These are phyloP conservation scores for Talaromyces pinophilus DNA, from an alignment of 2,329 filamentous ascomycete species.

Conservation along the genomic window DNA sequence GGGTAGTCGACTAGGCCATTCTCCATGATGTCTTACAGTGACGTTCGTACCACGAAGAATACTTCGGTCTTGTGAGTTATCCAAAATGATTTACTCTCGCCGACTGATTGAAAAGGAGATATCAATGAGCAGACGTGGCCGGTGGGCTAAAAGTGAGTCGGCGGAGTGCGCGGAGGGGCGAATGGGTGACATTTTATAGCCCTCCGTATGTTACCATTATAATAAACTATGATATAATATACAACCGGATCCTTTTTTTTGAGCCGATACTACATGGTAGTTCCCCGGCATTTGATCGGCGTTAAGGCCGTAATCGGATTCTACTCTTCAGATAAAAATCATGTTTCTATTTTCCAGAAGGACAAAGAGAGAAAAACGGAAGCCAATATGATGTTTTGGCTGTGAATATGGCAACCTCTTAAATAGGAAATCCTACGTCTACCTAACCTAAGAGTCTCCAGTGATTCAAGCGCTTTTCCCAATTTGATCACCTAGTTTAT, in stretches of 20 bases:
- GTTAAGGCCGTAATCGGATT: neutral
- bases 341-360: neutral
- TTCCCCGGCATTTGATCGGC: neutral
- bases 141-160: neutral
- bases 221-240: neutral
- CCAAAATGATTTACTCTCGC: neutral
- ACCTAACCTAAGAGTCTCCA: neutral
- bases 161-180: neutral
- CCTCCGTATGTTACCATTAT: neutral
- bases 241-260: neutral
- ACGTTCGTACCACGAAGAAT: neutral
- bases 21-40: conserved; percentile 5
- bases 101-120: neutral
- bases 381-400: conserved; percentile 1
- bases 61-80: neutral
- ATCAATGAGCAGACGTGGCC: neutral
- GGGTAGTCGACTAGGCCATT: conserved; percentile 73
- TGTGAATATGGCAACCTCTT: neutral
- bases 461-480: neutral
- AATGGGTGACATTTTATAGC: neutral
- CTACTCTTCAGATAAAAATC: conserved; percentile 1
- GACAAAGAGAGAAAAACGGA: neutral
- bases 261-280: neutral
- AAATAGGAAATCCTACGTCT: neutral
- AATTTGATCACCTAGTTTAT: conserved; percentile 11